Base-by-base conservation (phyloP, 768 basidiomycete genomes). In the Suillus alpinus region DNA sequence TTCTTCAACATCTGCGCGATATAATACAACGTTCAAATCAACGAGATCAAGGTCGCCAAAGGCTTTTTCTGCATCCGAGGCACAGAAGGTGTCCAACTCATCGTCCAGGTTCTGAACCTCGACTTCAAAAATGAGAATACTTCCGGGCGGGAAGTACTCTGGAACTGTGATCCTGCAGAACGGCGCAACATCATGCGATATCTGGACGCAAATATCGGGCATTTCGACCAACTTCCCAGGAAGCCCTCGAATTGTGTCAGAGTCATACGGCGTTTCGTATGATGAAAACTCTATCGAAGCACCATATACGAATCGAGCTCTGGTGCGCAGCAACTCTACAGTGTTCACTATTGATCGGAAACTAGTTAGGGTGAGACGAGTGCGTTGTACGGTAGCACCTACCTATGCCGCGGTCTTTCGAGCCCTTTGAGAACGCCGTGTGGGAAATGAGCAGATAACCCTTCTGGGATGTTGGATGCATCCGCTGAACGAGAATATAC, bases 401-500 rank as follows among this genome's bases (percentile, higher is more conserved):
- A 96, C 95, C 86, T 69, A 77, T 80, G 4, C 95, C 95, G 59
- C 93, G 87, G 61, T 88, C 88, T 66, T 89, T 91, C 37, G 83
- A 84, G 2, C 88, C 88, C 71, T 91, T 91, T n/a, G 78, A 78
- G 80, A 96, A 98, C 0, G 94, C 94, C 1, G 93, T 95, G 65
- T 96, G 95, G 1, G 92, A 91, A 18, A 99, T 86, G 10, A 98
- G 81, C 34, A 99, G 71, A 73, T 95, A 98, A 1, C 97, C 97
- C 67, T 91, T 92, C 73, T 94, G 94, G 0, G 93, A 92, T 29
- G 75, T 75, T 0, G 96, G 95, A 66, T 98, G 92, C 4, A 98
- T 90, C 23, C 97, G 88, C 68, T 96, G 94, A 16, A 98, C 78
- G 49, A 91, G 84, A 64, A 98, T 96, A 75, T 99, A 98, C 94